Base-by-base conservation (phyloP, 352 stramenopile species). In the Pythium pyrilobum region DNA sequence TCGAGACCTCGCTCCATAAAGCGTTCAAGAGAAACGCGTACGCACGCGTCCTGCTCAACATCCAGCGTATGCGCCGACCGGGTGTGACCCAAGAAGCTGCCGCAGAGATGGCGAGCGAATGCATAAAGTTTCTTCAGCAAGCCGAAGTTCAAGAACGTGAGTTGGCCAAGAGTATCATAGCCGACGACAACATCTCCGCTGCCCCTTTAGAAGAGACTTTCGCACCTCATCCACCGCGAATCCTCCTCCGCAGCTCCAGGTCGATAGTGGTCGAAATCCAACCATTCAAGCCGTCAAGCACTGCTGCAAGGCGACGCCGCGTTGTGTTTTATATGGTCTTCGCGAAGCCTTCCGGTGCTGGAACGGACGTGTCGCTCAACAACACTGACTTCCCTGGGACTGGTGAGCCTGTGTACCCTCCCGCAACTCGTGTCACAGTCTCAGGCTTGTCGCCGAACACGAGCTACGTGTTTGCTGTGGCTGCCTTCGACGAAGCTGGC, bases 381-480 rank as follows among this genome's bases (percentile, higher is more conserved):
- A 96, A 87, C 56, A 75, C 70, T 16, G 67, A 73, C 11, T 74
- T 80, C 0, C 55, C 78, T 15, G 85, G 85, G 15, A 92, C 81
- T 0, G 81, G 78, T 5, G 55, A 67, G 39, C 72, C 74, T 0
- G 45, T 93, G 6, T 73, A 74, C 27, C 40, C 64, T 2, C 41
- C 57, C 2, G 41, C 57, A 0, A 28, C 53, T 5, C 32, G 54
- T 24, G 59, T 73, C 6, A 85, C 71, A 1, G 67, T 95, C 29
- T 75, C 66, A 4, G 77, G 70, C 0, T 39, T 96, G 4, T 20
- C 67, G 0, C 60, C 81, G 1, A 92, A 92, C 44, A 80, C 90
- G 29, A 83, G 64, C 47, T 96, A 93, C 49, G 80, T 93, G 13
- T 96, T 96, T 40, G 85, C 85, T 10, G 69, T 85, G 2, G 83